Base-by-base conservation (phyloP, 2,329 filamentous ascomycete species). In the Hypoxylon sp. region DNA sequence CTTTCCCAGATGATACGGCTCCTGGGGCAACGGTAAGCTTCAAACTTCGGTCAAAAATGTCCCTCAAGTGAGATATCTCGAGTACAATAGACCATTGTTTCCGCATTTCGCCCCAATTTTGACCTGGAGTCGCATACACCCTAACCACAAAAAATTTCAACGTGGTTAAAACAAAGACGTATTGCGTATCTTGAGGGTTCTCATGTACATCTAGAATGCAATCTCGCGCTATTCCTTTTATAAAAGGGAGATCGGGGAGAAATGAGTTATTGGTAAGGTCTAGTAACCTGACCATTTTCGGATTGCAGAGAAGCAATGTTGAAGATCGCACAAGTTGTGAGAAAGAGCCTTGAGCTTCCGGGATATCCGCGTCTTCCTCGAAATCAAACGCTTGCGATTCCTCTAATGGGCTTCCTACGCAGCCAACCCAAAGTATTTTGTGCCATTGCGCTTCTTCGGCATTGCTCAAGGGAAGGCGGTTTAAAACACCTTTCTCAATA, bases 291-390 rank as follows among this genome's bases (percentile, higher is more conserved):
- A 80, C 63, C 11, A 76, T 47, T 32, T 74, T 75, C 11, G 68
- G 68, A 53, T 74, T 78, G 67, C 71, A 75, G 29, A 80, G 51
- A 24, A 80, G 62, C 29, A 81, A 89, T 74, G 73, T 91, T 86
- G 63, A 93, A 75, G 52, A 93, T 86, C 84, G 85, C 84, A 64
- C 82, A 69, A 87, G 83, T 32, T 72, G 67, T 21, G 74, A 66
- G 55, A 73, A 75, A 19, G 70, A 79, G 72, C 46, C 69, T 58
- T 62, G 71, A 13, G 65, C 48, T 44, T 71, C 55, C 27, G 60
- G 61, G 10, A 62, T 62, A 24, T 72, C 54, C 8, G 68, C 70
- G 44, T 78, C 76, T 7, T 79, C 75, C 37, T 78, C 78, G 6
- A 83, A 67, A 61, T 83, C 78, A 15, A 83, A 69, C 3, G 80